Base-by-base conservation (phyloP, 371 early-diverging fungal species). In the Apophysomyces elegans region DNA sequence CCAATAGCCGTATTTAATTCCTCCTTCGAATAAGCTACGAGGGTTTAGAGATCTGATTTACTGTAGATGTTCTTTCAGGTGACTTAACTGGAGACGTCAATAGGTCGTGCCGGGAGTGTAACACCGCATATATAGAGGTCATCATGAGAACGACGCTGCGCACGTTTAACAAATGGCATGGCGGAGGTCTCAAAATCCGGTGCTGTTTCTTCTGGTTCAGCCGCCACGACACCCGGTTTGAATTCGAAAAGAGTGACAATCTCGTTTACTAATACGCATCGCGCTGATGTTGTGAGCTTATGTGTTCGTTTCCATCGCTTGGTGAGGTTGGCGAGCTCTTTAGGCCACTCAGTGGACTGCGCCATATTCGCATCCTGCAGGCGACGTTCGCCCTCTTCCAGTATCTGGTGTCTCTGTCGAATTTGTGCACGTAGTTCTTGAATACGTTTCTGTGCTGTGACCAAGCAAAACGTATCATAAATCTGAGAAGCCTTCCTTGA, bases 1-100 rank as follows among this genome's bases (percentile, higher is more conserved):
- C 91, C 91, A 37, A 94, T 81, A 14, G 91, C 90, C 5, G 95
- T 91, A 74, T 95, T 95, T 56, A 94, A 81, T 65, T 91, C 91
- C 72, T 94, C 94, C 39, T 85, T 80, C 21, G 73, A 64, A n/a
- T 71, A 77, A 45, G 63, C 81, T 68, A 69, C 66, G 64, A 61
- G 8, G 21, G 9, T 50, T 47, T 50, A 18, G 21, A 18, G 21
- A 26, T 50, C 21, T 21, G 16, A 1, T 1, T 26, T 11, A n/a
- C n/a, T 11, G 9, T 9, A 26, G 32, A 26, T 21, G 16, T 26
- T 50, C 9, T 50, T 7, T 8, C 63, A 61, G 62, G 37, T 37
- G 44, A 37, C 61, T 16, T 41, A 74, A 83, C 86, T 79, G 36
- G 77, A 73, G 18, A 81, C 77, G 67, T 83, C 80, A 50, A 76